These are phyloP conservation scores for Aspergillus aculeatinus DNA, from an alignment of 2,329 filamentous ascomycete species.

Conservation along the genomic window DNA sequence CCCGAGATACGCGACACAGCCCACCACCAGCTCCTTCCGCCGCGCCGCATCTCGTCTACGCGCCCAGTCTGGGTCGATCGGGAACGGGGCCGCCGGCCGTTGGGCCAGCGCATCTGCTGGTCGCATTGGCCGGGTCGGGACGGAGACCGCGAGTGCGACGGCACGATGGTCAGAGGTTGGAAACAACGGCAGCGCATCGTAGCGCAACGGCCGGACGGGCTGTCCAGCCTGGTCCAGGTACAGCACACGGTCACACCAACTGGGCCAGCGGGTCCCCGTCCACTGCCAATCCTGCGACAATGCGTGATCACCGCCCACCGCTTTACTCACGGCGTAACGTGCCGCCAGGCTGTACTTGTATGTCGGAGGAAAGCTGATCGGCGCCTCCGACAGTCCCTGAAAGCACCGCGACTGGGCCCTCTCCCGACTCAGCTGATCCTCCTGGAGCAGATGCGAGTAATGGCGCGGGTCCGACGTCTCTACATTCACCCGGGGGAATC, in stretches of 20 bases:
- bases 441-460: constrained; percentile 64
- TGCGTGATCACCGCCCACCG: constrained; percentile 21
- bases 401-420: constrained; percentile 66
- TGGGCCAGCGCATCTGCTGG: constrained; percentile 31
- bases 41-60: constrained; percentile 54
- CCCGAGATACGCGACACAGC: constrained; percentile 56
- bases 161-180: constrained; percentile 84
- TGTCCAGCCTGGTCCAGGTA: constrained; percentile 58
- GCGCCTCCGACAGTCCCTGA: constrained; percentile 73
- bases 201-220: constrained; percentile 58
- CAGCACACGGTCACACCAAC: constrained; percentile 90
- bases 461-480: constrained; percentile 55
- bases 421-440: constrained; percentile 79
- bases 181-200: constrained; percentile 74
- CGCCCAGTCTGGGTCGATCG: constrained; percentile 59
- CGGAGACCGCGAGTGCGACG: constrained; percentile 68
- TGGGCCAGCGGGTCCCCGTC: constrained; percentile 79
- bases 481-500: constrained; percentile 63
- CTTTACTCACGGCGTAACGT: constrained; percentile 35
- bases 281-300: constrained; percentile 62
- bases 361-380: constrained; percentile 80
- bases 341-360: constrained; percentile 74
- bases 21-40: constrained; percentile 59
- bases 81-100: constrained; percentile 54
- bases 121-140: constrained; percentile 55